Base-by-base conservation (phyloP, 116 monocot genomes). In the Iris pallida region DNA sequence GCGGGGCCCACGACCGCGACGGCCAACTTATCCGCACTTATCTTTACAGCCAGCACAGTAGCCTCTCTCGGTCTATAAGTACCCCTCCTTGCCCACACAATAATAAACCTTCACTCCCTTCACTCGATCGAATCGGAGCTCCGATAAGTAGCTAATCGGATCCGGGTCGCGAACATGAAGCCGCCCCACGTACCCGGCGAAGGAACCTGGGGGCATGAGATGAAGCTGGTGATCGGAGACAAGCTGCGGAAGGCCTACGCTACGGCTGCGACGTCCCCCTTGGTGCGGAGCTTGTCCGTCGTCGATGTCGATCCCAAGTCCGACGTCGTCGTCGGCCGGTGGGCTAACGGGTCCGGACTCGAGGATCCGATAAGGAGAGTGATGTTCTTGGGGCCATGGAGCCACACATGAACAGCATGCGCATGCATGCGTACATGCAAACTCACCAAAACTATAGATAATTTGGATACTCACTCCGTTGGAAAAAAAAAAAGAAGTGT, bases 311-410 rank as follows among this genome's bases (percentile, higher is more conserved):
- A 5, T 4, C 41, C 8, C 59, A 57, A 47, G 30, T 16, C 20
- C 42, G 52, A 14, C 41, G 70, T 11, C 30, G 47, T 47, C 6
- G 47, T 58, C 4, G 30, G 30, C 30, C 30, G 30, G 30, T 2
- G 58, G 16, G 2, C 18, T 20, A 54, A 7, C n/a, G 66, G 53
- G 66, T 17, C 57, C n/a, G 20, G 49, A 13, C 8, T 42, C 0
- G 74, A 74, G 59, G 74, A 74, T 42, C 74, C 74, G 30, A 74
- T 74, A 65, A 73, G 64, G 19, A 73, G 73, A 64, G 64, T 73
- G 54, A 73, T 73, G 73, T 73, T 73, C 55, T 73, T 72, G 55
- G 73, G 73, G 42, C 73, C 73, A 42, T 67, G 66, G 59, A 66
- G 66, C 20, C 67, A 68, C 47, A 75, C 66, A 47, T 64, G 8